Conservation (phyloP, 164 flowering plant genomes). For the Vitis vinifera region ASM3070453v1 NC_081823.1:4164501-4165000, state of each 20-base stretch:
- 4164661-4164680: not conserved
- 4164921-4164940: constrained; percentile 89
- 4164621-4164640: not conserved
- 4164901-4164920: constrained; percentile 93
- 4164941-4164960: constrained; percentile 61
- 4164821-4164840: not conserved
- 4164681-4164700: no score
- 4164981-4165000: constrained; percentile 6
- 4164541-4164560: not conserved
- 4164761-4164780: no score
- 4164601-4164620: not conserved
- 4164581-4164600: no score
- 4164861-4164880: not conserved
- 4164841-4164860: not conserved
- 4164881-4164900: constrained; percentile 50
- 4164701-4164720: no score
- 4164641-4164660: not conserved
- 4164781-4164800: not conserved
- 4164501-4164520: no score
- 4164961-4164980: constrained; percentile 73
- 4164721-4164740: no score
- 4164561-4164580: not conserved
- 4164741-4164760: no score
- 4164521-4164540: not conserved
- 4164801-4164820: not conserved